Evolutionary conservation across 305 asterid species (phyloP).

Genomic region (Coffea humblotiana): DNA sequence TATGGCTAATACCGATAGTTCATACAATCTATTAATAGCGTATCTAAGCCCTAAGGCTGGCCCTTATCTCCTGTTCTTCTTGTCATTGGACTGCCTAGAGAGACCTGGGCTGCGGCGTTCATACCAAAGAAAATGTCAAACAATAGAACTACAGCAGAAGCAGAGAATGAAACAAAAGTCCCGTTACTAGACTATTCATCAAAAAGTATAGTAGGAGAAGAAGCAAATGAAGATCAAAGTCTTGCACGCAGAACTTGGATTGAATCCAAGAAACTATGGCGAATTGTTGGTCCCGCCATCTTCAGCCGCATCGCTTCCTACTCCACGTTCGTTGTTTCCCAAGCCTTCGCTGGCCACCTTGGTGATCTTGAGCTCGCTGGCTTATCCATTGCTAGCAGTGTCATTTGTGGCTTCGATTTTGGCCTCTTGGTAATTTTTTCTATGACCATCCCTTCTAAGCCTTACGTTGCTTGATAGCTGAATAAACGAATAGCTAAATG

Average conservation of each 20-base stretch:
- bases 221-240: constrained; percentile 10
- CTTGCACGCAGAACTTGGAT: constrained; percentile 39
- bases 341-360: constrained; percentile 93
- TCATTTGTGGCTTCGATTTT: constrained; percentile 67
- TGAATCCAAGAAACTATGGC: constrained; percentile 85
- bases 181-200: constrained; percentile 41
- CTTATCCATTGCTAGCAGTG: constrained; percentile 65
- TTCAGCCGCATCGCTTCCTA: constrained; percentile 66
- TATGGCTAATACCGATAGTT: no score
- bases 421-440: constrained; percentile 59
- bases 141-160: not conserved
- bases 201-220: constrained; percentile 17
- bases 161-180: constrained; percentile 25
- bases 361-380: constrained; percentile 88
- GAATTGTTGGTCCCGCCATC: constrained; percentile 86
- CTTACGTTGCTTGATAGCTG: no score
- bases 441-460: not conserved
- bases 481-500: no score
- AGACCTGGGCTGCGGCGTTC: not conserved
- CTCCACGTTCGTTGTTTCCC: constrained; percentile 67
- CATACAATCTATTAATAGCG: not conserved
- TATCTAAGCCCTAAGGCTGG: not conserved
- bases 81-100: not conserved
- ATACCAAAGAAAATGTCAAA: not conserved
- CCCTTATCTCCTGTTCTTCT: not conserved